These are phyloP conservation scores for Sisymbrium altissimum DNA, from an alignment of 345 rosid genomes.

Conservation along the genomic window DNA sequence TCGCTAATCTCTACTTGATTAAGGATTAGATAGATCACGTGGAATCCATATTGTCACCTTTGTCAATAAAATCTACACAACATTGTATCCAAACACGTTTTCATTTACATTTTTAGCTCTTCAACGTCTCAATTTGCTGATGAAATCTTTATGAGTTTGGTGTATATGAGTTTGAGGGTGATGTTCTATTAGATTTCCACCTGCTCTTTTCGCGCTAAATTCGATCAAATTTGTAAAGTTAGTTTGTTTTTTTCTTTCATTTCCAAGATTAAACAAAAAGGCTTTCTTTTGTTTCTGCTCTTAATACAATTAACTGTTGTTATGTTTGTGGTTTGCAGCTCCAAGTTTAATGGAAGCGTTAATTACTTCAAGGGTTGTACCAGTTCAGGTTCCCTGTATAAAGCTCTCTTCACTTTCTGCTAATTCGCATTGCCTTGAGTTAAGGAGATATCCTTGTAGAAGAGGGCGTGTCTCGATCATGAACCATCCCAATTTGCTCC, in stretches of 20 bases:
- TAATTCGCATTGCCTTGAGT: conserved; percentile 33
- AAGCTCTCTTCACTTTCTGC: conserved; percentile 26
- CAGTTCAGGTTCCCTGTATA: conserved; percentile 33
- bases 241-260: neutral
- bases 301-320: neutral
- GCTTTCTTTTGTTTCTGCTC: neutral
- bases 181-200: neutral
- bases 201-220: neutral
- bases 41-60: neutral
- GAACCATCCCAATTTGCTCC: conserved; percentile 41
- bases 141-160: neutral
- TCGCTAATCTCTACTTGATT: neutral
- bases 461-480: conserved; percentile 32
- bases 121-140: neutral
- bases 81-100: neutral
- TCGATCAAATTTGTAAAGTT: neutral
- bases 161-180: too few species aligned
- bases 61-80: neutral
- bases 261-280: neutral
- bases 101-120: neutral
- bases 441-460: conserved; percentile 23
- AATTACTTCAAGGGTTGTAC: conserved; percentile 38
- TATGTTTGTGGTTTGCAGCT: conserved; percentile 22
- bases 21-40: conserved; percentile 12
- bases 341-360: conserved; percentile 60